phyloP scores from a whole-genome alignment of 345 rosid species.

The Arabis hirsuta region DNA sequence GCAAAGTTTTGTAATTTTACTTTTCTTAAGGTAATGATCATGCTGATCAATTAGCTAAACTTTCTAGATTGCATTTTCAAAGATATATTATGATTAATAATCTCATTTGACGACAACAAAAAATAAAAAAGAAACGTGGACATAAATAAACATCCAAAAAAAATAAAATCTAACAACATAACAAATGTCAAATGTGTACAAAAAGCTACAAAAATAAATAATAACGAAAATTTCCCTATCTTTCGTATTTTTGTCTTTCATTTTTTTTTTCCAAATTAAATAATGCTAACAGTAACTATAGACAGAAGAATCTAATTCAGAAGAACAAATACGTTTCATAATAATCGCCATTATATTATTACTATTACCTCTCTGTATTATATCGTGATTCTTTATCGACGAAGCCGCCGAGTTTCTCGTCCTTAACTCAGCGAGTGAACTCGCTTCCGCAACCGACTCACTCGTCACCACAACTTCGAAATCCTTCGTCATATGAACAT shows the following conservation, averaged over 20 bases:
- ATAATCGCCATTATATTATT: conserved; percentile 45
- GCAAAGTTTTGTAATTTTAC: no score
- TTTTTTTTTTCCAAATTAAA: background rate
- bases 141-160: conserved; percentile 31
- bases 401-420: conserved; percentile 42
- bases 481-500: conserved; percentile 51
- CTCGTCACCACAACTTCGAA: conserved; percentile 48
- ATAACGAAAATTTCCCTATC: background rate
- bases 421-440: conserved; percentile 49
- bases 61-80: no score
- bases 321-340: conserved; percentile 69
- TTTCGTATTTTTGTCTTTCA: background rate
- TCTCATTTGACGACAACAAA: no score
- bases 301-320: conserved; percentile 60
- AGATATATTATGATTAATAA: no score
- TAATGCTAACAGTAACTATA: conserved; percentile 67
- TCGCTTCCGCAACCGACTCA: conserved; percentile 58
- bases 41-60: no score
- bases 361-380: conserved; percentile 51
- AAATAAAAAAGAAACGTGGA: conserved; percentile 21
- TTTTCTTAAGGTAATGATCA: no score
- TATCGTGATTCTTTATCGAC: conserved; percentile 22
- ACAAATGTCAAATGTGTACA: conserved; percentile 43
- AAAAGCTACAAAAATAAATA: background rate
- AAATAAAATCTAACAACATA: conserved; percentile 18